Evolutionary conservation across 306 rosid genomes (phyloP), one percentile per base, ranked within the genome.

Genomic region (Quillaja saponaria): DNA sequence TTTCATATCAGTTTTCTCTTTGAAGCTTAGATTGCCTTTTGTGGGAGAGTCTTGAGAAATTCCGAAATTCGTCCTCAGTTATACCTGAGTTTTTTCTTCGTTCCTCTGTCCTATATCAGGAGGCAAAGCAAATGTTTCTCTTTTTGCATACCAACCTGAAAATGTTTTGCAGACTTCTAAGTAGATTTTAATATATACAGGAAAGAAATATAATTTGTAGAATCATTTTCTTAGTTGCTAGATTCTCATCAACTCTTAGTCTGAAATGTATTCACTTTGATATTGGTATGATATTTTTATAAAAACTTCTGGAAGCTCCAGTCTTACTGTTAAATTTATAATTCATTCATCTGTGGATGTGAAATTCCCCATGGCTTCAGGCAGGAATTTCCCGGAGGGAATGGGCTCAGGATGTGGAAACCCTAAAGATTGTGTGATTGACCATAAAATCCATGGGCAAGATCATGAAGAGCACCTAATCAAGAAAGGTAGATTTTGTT

Each of bases 401-500:
- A 62, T 65, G 58, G 34, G 46, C 61, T 69, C 73, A 10, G 80
- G 69, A 47, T 55, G 55, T 25, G 76, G 52, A 57, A 71, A 49
- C 19, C 80, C 46, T 45, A 34, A 48, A 28, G 62, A 17, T 37
- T 37, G 12, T 45, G 39, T 53, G 59, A 14, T 49, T 55, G 41
- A 64, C 46, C 74, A 57, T 60, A 73, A 72, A 67, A 72, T 28
- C 71, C 51, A 18, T 34, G 64, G 66, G 74, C 73, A 35, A 55
- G 71, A 52, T 68, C 73, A 28, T 61, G 76, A 67, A 65, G 66
- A 74, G 65, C 71, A 61, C 20, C 49, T 38, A 38, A 68, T 34
- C 49, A 64, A 58, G 38, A 71, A 82, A 78, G 88, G 85, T 78
- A 67, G 63, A 25, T 1, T 14, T 54, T 34, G 14, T 38, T 13